Percentiles rank a stretch among this genome's conserved stretches.
These are phyloP conservation scores for Rutstroemia sp. DNA, from an alignment of 2,329 filamentous ascomycete species.

Conservation along the genomic window DNA sequence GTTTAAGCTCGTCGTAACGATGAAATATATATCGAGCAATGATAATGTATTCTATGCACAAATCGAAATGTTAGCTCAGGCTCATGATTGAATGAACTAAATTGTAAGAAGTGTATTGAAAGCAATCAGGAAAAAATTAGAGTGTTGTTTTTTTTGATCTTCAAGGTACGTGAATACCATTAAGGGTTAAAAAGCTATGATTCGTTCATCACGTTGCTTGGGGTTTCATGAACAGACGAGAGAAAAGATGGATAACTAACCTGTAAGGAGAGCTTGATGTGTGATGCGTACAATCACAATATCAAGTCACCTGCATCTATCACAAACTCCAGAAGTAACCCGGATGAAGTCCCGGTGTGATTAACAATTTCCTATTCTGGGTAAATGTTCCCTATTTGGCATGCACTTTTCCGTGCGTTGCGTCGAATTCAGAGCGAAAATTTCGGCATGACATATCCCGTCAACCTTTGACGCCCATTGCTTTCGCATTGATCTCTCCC, in stretches of 20 bases:
- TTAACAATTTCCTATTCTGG: neutral
- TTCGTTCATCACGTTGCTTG: slow-evolving; percentile 7
- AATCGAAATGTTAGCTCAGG: neutral
- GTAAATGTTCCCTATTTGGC: slow-evolving; percentile 1
- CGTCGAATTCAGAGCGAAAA: slow-evolving; percentile 1
- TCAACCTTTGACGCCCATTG: slow-evolving; percentile 7
- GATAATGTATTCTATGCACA: neutral
- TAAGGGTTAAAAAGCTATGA: slow-evolving; percentile 11
- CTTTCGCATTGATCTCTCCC: slow-evolving; percentile 5
- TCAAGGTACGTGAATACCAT: slow-evolving; percentile 5
- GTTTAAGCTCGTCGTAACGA: too few species aligned
- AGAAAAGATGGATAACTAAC: neutral
- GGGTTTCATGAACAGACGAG: neutral
- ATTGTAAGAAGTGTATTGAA: neutral
- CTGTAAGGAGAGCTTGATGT: neutral
- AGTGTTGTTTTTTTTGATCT: slow-evolving; percentile 10
- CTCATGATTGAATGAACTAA: neutral
- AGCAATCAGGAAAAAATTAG: slow-evolving; percentile 9
- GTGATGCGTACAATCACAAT: slow-evolving; percentile 2
- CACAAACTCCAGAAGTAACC: neutral
- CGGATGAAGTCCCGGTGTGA: neutral
- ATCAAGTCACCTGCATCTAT: slow-evolving; percentile 3
- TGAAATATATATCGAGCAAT: too few species aligned
- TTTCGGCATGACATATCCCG: neutral
- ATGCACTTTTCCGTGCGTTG: slow-evolving; percentile 1